Percentiles rank a stretch among this genome's conserved stretches.
Conservation (phyloP, 2,329 filamentous ascomycete species). For the Fusarium coffeatum region DNA sequence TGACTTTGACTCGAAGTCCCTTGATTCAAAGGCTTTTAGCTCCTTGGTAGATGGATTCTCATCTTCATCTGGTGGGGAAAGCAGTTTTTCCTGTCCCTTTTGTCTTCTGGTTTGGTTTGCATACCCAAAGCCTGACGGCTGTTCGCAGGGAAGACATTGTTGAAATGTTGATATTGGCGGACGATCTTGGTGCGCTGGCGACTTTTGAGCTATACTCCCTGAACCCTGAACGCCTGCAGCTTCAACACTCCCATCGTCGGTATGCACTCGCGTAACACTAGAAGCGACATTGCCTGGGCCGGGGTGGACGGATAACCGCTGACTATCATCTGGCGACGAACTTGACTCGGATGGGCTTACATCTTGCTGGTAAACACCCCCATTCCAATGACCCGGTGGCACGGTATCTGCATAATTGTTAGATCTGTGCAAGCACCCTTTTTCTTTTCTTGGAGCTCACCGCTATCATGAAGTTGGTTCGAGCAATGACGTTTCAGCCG, state of each 20-base stretch:
- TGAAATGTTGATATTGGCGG: slow-evolving; percentile 1
- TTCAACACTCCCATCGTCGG: slow-evolving; percentile 1
- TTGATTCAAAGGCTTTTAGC: background rate
- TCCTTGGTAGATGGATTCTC: background rate
- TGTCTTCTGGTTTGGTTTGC: background rate
- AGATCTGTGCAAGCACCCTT: background rate
- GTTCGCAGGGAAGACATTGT: background rate
- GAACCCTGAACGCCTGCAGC: background rate
- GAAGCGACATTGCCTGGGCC: slow-evolving; percentile 1
- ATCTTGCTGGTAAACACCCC: background rate
- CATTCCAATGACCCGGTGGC: background rate
- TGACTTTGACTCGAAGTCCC: background rate
- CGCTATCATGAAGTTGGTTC: slow-evolving; percentile 22
- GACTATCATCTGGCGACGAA: background rate
- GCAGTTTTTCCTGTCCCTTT: background rate
- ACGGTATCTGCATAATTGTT: slow-evolving; percentile 8
- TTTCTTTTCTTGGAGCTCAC: background rate
- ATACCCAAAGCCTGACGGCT: background rate
- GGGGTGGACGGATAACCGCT: background rate
- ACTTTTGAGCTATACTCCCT: background rate
- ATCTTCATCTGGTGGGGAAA: background rate
- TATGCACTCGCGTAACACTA: slow-evolving; percentile 7
- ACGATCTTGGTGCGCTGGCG: background rate
- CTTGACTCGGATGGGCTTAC: background rate
- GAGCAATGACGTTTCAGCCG: slow-evolving; percentile 19